phyloP scores from a whole-genome alignment of 2,329 filamentous ascomycete species.

The Truncatella angustata region DNA sequence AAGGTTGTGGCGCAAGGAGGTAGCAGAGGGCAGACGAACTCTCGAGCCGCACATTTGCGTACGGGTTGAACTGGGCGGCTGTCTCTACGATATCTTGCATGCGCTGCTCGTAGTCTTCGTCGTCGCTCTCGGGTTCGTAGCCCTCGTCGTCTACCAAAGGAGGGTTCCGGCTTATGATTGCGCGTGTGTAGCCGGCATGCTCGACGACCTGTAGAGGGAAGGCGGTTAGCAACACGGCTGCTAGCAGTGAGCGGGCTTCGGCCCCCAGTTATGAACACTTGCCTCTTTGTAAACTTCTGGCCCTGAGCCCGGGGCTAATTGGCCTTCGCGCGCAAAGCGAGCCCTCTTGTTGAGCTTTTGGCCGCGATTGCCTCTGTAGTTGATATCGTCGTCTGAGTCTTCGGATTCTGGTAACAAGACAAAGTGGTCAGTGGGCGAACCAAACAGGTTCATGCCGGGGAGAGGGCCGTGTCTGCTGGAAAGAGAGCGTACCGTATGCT shows the following conservation, averaged over 20 bases:
- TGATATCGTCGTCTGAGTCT: conserved; percentile 73
- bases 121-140: conserved; percentile 71
- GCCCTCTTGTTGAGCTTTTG: conserved; percentile 77
- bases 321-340: conserved; percentile 67
- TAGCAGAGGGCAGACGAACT: no score
- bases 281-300: conserved; percentile 72
- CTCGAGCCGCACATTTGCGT: conserved; percentile 69
- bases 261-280: conserved; percentile 21
- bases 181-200: conserved; percentile 69
- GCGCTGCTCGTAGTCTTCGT: conserved; percentile 68
- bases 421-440: conserved; percentile 23
- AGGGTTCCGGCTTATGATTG: conserved; percentile 73
- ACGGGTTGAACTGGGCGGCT: conserved; percentile 72
- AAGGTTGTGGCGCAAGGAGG: background rate
- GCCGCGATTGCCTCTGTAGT: conserved; percentile 69
- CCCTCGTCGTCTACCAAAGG: conserved; percentile 74
- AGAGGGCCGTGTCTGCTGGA: no score
- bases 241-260: no score
- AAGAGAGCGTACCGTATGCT: conserved; percentile 50
- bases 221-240: background rate
- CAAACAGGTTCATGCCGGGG: no score
- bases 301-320: conserved; percentile 64
- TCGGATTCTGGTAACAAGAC: conserved; percentile 55
- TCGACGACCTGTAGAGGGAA: conserved; percentile 57
- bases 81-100: conserved; percentile 58